Base-by-base conservation (phyloP, 169 alveolate species). In the Plasmodium gallinaceum region DNA sequence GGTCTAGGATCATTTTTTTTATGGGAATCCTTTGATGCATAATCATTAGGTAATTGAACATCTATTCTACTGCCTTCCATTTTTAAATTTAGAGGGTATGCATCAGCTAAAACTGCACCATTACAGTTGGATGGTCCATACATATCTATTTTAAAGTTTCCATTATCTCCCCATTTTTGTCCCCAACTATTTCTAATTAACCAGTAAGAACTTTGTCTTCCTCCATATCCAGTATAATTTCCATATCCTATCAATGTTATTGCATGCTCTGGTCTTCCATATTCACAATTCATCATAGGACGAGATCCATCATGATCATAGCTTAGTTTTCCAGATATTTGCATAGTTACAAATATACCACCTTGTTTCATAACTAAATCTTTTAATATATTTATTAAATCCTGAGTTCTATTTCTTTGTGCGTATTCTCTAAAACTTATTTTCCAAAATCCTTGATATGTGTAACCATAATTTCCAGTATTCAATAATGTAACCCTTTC, bases 221-320 rank as follows among this genome's bases (percentile, higher is more conserved):
- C 88, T 46, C 61, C 60, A 6, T 16, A 14, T 43, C 48, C 43
- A 9, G 43, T 43, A 32, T 88, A 88, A 32, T 52, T 51, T 5
- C 91, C 93, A 88, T 76, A 88, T 8, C 93, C 93, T 43, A 76
- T 76, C 16, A 76, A 43, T 26, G 39, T 76, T 43, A 88, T 12
- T 26, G 93, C 78, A 69, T 76, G 93, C 4, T 78, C 88, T n/a
- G 74, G 66, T 22, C 54, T 75, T 12, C 69, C 20, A 45, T 45
- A n/a, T 22, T 73, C 88, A 62, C 93, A 88, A 5, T 65, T 66
- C 2, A 20, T 75, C 0, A 66, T 69, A 22, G 76, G 78, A 9
- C 76, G 66, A 46, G 7, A 45, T 12, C 93, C 93, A 58, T 88
- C 70, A 12, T 54, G 43, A 10, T 72, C 72, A 42, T 74, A 88